phyloP scores from a whole-genome alignment of 1,284 basidiomycete species.

The Cystobasidium slooffiae region DNA sequence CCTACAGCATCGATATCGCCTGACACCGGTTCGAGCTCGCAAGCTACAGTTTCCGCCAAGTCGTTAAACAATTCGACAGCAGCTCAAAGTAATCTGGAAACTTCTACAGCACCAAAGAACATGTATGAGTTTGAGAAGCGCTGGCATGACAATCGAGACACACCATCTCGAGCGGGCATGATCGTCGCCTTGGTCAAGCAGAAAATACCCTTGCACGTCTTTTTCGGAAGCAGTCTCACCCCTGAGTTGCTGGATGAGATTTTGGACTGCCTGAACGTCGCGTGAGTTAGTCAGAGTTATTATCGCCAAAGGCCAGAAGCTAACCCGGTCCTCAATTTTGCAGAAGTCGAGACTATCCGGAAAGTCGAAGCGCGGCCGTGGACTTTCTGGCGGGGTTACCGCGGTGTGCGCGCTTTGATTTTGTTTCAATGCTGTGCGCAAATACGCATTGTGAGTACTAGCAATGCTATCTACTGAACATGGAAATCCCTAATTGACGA shows the following conservation, averaged over 20 bases:
- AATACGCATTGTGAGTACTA: slow-evolving; percentile 22
- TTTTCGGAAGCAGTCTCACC: slow-evolving; percentile 23
- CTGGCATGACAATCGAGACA: slow-evolving; percentile 16
- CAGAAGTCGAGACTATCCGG: not conserved
- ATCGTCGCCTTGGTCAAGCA: slow-evolving; percentile 6
- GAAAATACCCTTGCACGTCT: not conserved
- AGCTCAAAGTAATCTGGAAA: not conserved
- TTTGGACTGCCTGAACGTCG: slow-evolving; percentile 6
- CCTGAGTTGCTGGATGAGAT: slow-evolving; percentile 39
- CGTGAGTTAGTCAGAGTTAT: not conserved
- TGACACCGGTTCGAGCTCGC: not conserved
- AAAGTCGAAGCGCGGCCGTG: not conserved
- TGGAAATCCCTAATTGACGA: not conserved
- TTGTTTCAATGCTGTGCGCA: slow-evolving; percentile 43
- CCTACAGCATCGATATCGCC: not conserved
- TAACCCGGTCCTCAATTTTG: not conserved
- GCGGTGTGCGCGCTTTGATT: slow-evolving; percentile 27
- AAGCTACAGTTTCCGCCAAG: too few species aligned
- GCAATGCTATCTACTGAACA: too few species aligned
- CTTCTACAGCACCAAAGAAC: slow-evolving; percentile 9
- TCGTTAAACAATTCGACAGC: not conserved
- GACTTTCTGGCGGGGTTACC: slow-evolving; percentile 9
- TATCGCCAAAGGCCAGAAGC: not conserved
- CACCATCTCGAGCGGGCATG: not conserved
- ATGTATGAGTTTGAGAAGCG: slow-evolving; percentile 40